phyloP scores from a whole-genome alignment of 768 basidiomycete species.

The Podaxis mareebaensis region DNA sequence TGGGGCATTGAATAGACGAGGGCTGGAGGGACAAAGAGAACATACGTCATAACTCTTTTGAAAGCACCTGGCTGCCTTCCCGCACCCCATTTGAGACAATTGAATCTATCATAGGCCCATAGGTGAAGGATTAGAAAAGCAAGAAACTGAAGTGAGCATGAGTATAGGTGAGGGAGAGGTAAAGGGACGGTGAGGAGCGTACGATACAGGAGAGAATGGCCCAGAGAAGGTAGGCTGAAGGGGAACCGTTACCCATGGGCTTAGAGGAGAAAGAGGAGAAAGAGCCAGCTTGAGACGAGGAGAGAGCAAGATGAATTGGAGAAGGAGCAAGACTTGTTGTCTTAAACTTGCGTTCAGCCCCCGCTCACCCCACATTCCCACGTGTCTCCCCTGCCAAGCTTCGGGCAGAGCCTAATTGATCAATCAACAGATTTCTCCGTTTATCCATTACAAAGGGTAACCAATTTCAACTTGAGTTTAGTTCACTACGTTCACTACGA shows the following conservation, averaged over 20 bases:
- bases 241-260: conserved; percentile 70
- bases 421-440: not conserved
- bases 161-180: conserved; percentile 14
- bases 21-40: conserved; percentile 17
- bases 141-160: conserved; percentile 50
- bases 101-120: conserved; percentile 79
- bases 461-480: not conserved
- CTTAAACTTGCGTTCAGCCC: not conserved
- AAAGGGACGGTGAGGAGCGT: conserved; percentile 36
- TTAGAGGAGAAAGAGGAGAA: conserved; percentile 21
- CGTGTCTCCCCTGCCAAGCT: not conserved
- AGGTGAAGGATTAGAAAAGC: conserved; percentile 70
- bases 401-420: not conserved
- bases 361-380: not conserved
- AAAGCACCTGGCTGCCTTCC: conserved; percentile 83
- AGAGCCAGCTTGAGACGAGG: conserved; percentile 31
- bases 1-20: conserved; percentile 17
- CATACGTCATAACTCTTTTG: conserved; percentile 87
- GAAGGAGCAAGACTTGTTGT: not conserved
- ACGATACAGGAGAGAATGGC: conserved; percentile 67
- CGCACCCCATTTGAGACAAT: conserved; percentile 72
- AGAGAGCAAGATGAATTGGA: not conserved
- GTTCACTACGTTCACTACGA: not conserved
- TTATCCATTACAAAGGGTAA: not conserved
- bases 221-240: conserved; percentile 77